Conservation (phyloP, 208 protist genomes). For the Acanthamoeba healyi region DNA sequence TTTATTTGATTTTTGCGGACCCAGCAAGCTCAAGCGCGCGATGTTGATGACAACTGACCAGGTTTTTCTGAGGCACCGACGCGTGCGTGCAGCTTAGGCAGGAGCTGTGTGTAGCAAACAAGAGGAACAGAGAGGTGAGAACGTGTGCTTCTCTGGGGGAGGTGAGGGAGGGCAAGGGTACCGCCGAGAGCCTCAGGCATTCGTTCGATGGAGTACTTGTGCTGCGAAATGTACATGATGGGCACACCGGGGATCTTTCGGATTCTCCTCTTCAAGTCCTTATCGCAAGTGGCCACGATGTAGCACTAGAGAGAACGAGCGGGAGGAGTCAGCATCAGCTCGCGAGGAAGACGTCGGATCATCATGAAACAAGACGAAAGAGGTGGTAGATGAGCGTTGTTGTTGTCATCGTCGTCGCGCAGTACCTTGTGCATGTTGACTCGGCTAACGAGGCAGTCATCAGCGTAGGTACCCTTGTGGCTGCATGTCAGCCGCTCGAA, state of each 20-base stretch:
- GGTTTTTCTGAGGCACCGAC: too few species aligned
- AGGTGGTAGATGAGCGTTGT: not conserved
- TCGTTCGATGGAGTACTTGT: conserved; percentile 98
- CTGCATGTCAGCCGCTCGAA: conserved; percentile 97
- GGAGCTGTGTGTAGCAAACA: not conserved
- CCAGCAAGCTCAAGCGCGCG: too few species aligned
- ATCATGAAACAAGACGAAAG: not conserved
- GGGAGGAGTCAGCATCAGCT: not conserved
- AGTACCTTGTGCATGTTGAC: conserved; percentile 90
- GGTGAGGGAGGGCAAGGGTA: conserved; percentile 57
- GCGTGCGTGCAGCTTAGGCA: too few species aligned
- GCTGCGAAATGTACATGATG: conserved; percentile 98
- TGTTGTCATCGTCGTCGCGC: not conserved
- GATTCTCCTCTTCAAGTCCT: conserved; percentile 97
- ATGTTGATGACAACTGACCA: not conserved
- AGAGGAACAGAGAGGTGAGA: not conserved
- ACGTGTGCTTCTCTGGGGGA: too few species aligned
- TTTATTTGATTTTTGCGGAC: not conserved
- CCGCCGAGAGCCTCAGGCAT: conserved; percentile 95
- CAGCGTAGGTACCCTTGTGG: conserved; percentile 98
- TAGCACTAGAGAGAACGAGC: conserved; percentile 86
- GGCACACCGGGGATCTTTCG: conserved; percentile 99
- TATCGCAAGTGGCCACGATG: conserved; percentile 95
- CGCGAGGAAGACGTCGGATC: not conserved
- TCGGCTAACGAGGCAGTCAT: conserved; percentile 99